These are phyloP conservation scores for Aspergillus sp. DNA, from an alignment of 2,329 filamentous ascomycete species.

Conservation along the genomic window DNA sequence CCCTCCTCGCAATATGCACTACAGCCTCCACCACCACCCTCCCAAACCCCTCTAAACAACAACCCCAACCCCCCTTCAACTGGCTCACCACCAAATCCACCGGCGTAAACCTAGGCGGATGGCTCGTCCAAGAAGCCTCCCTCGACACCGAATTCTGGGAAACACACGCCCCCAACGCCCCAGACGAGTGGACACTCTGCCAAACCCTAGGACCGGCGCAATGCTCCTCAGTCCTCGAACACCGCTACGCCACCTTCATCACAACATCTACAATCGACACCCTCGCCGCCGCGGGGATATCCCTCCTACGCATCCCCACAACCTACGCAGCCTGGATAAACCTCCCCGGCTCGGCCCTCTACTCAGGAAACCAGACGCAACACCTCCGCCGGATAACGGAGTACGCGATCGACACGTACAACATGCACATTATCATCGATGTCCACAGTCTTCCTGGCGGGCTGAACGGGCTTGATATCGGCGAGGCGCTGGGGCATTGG, in stretches of 20 bases:
- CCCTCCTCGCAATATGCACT: not conserved
- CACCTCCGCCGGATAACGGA: conserved; percentile 21
- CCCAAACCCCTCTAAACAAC: not conserved
- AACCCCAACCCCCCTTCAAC: conserved; percentile 6
- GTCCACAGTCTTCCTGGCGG: conserved; percentile 28
- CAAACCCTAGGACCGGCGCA: conserved; percentile 8
- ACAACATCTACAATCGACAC: conserved; percentile 15
- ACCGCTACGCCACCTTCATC: conserved; percentile 20
- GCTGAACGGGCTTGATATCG: conserved; percentile 25
- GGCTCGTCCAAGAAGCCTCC: conserved; percentile 26
- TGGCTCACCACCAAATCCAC: conserved; percentile 20
- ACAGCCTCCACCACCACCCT: not conserved
- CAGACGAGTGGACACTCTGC: conserved; percentile 27
- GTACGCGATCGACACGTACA: conserved; percentile 23
- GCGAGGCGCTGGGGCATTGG: conserved; percentile 24
- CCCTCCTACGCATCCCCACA: conserved; percentile 18
- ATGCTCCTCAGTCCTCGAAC: conserved; percentile 15
- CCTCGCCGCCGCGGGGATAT: conserved; percentile 12
- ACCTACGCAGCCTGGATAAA: conserved; percentile 22
- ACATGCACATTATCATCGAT: conserved; percentile 29
- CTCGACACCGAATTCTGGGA: conserved; percentile 25
- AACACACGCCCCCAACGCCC: conserved; percentile 18
- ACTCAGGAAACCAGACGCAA: conserved; percentile 23
- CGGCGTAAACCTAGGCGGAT: conserved; percentile 22
- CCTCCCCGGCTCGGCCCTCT: conserved; percentile 25